Evolutionary conservation across 1,139 yeast species (phyloP), one percentile per base, ranked within the genome.

Genomic region (Yarrowia galli): DNA sequence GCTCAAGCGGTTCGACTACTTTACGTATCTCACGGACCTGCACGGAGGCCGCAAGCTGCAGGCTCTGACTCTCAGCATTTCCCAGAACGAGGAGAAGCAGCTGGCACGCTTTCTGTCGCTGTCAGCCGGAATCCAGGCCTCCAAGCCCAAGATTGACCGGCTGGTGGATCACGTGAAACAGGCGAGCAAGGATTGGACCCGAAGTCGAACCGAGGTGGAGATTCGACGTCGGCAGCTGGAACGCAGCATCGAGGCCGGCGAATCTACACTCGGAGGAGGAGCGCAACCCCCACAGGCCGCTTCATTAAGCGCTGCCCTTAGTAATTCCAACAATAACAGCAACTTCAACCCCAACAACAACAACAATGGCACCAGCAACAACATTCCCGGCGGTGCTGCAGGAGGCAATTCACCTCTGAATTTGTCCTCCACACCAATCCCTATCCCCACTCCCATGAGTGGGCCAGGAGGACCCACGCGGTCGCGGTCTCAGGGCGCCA

Each of bases 1-100:
- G 72, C 76, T 88, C 8, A 82, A 88, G 2, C 85, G 95, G 69
- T 85, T 89, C 72, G 96, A 89, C 72, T 92, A 91, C 74, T 85
- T 87, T 74, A 84, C 85, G 68, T 88, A 82, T 73, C 79, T 92
- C 69, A 85, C 85, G 69, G 89, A 86, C 72, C 79, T 87, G 16
- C 82, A 86, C 23, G 88, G 88, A 56, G 84, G 84, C 1, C 74
- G 83, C 32, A 81, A 80, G 69, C 81, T 79, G 68, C 82, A 81
- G 67, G 79, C 78, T 20, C 75, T 81, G 49, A 74, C 79, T 15
- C 79, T 74, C 63, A 80, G 79, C 45, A 69, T 81, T 64, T 80
- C 81, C 4, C 70, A 75, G 22, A 81, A 74, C 68, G 80, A 80
- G 1, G 80, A 79, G 68, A 69, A 74, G 10, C 76, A 79, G 64